Conservation (phyloP, 2,329 filamentous ascomycete genomes). For the Alternaria angustiovoidea region DNA sequence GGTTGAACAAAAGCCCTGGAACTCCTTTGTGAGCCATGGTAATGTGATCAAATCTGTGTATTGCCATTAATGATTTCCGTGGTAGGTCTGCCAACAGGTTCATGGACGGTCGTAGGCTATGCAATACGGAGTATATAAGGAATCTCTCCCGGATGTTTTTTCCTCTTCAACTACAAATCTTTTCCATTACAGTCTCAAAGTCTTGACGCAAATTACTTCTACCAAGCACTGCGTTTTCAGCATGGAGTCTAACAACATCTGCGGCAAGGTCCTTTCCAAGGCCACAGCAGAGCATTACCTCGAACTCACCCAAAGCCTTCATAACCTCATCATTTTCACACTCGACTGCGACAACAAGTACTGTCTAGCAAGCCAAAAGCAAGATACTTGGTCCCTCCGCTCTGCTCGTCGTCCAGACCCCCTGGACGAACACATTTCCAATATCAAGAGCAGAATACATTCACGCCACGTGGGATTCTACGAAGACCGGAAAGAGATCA, state of each 20-base stretch:
- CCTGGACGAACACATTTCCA: background rate
- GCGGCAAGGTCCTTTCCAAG: background rate
- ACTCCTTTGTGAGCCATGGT: background rate
- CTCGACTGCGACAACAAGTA: background rate
- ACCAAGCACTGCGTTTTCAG: background rate
- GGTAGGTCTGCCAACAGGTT: background rate
- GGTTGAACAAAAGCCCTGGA: background rate
- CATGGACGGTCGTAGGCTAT: background rate
- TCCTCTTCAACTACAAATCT: background rate
- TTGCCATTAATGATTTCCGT: background rate
- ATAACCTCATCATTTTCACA: background rate
- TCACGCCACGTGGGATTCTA: background rate
- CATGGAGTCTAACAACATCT: slow-evolving; percentile 6
- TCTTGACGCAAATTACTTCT: background rate
- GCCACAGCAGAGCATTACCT: background rate
- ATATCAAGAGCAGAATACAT: background rate
- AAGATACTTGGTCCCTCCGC: background rate
- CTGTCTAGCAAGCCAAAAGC: background rate
- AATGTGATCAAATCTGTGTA: background rate
- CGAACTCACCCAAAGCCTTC: background rate
- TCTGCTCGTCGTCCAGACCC: background rate
- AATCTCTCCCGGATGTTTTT: background rate
- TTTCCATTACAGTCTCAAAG: background rate
- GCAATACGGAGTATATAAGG: background rate
- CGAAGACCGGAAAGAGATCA: slow-evolving; percentile 5